Base-by-base conservation (phyloP, 2,329 filamentous ascomycete species). In the Neopestalotiopsis rosae region DNA sequence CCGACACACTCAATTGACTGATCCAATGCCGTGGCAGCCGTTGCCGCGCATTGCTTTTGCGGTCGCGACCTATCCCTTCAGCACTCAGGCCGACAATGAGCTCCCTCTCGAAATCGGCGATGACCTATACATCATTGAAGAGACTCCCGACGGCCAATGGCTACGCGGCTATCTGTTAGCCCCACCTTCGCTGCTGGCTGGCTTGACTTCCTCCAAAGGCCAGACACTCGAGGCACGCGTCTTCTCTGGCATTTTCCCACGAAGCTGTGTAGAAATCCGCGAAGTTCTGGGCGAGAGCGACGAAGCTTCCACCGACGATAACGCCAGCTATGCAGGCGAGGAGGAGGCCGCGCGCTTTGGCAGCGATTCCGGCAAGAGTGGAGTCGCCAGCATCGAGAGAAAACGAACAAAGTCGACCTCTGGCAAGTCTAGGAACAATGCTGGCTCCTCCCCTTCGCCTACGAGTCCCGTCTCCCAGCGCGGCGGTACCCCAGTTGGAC, bases 81-180 rank as follows among this genome's bases (percentile, higher is more conserved):
- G 92, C 75, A 93, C 96, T 70, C 91, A 93, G 70, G 91, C 91
- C 73, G 90, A 94, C 67, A 93, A 94, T 79, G 96, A 99, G 82
- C 90, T 99, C 24, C 96, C 97, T 10, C 91, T 99, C 79, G 95
- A 99, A 82, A 94, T 99, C 72, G 96, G 96, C 80, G 96, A 99
- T 87, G 96, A 99, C 83, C 87, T 99, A 72, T 99, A 99, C 83
- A 97, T 99, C 74, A 98, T 99, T 78, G 95, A 98, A 82, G 94
- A 98, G 82, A 97, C 95, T 52, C 92, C 94, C 28, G 90, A 97
- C 82, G 93, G 92, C 76, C 89, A 94, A 79, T 99, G 96, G 97
- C 92, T 95, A 81, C 92, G 96, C 67, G 96, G 96, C 69, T 99
- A 99, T 81, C 88, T 99, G 70, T 92, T 99, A 74, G 94, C 96